Conservation (phyloP, 805 yeast genomes). For the Metschnikowia lochheadii region DNA sequence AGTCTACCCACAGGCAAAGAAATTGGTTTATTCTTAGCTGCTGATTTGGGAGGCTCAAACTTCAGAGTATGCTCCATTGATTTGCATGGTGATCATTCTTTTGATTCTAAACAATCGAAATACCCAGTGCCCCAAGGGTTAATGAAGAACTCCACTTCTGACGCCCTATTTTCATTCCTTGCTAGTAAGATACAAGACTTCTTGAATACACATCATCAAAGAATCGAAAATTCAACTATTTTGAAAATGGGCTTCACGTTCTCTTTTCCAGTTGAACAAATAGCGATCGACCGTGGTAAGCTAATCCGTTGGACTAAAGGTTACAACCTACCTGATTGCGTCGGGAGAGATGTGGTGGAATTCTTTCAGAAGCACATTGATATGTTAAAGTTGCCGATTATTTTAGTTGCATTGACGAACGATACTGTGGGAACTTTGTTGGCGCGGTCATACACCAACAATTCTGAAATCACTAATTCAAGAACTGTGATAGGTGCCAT, state of each 20-base stretch:
- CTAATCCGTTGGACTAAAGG: constrained; percentile 97
- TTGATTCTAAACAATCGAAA: constrained; percentile 69
- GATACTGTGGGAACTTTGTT: constrained; percentile 94
- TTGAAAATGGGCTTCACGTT: constrained; percentile 90
- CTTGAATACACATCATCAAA: constrained; percentile 61
- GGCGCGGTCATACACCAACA: constrained; percentile 78
- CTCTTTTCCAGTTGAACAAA: constrained; percentile 88
- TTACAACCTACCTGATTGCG: constrained; percentile 77
- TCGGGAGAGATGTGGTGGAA: constrained; percentile 77
- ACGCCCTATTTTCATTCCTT: constrained; percentile 67
- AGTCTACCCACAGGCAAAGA: constrained; percentile 83
- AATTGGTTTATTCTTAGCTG: constrained; percentile 78
- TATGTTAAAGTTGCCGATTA: constrained; percentile 53
- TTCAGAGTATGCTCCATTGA: constrained; percentile 89
- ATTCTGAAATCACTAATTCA: constrained; percentile 57
- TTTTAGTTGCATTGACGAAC: constrained; percentile 84
- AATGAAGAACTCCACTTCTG: constrained; percentile 60
- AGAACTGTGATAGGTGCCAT: constrained; percentile 84
- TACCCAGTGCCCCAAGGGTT: constrained; percentile 73
- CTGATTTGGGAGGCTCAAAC: constrained; percentile 95
- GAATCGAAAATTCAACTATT: constrained; percentile 23
- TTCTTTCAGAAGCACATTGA: constrained; percentile 70
- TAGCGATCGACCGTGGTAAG: constrained; percentile 71
- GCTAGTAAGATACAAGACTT: constrained; percentile 69
- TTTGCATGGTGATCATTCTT: constrained; percentile 76